Base-by-base conservation (phyloP, 805 yeast genomes). In the Myxozyma neotropica region DNA sequence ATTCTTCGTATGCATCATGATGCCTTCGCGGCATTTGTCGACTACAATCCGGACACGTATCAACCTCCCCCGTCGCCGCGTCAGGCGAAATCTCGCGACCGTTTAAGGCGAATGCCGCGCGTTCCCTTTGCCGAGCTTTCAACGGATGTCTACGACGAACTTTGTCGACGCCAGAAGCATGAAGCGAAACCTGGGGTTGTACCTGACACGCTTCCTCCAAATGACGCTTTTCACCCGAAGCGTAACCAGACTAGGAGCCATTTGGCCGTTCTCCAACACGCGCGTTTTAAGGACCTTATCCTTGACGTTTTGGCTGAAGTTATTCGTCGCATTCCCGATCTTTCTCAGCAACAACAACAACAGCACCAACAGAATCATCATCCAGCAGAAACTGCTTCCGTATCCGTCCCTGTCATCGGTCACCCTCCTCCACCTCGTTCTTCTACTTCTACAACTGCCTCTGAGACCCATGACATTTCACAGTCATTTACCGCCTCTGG, bases 211-310 rank as follows among this genome's bases (percentile, higher is more conserved):
- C 78, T 93, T 54, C 78, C 84, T 40, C 92, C 96, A 4, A 83
- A 83, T 68, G 78, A 82, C 5, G 79, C 81, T 19, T 90, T 89
- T 75, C 99, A 94, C 73, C 92, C 96, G 44, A 92, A 91, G 71
- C 82, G 99, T 70, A 95, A 94, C 71, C 96, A 91, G 73, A 98
- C 99, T 1, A 81, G 99, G 68, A 89, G 89, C 73, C 93, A 92
- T 74, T 80, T 94, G 67, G 87, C 97, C 4, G 84, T 88, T 50
- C 81, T 94, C 59, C 94, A 96, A 1, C 84, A 85, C 51, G 73
- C 85, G 2, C 76, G 98, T 61, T 94, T 94, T 75, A 86, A 86
- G 67, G 99, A 93, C 72, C 81, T 94, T 71, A 96, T 90, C 19
- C 85, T 88, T 58, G 99, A 94, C 72, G 91, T 94, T 44, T 78